Base-by-base conservation (phyloP, 192 early-diverging fungal genomes). In the Coemansia sp. region DNA sequence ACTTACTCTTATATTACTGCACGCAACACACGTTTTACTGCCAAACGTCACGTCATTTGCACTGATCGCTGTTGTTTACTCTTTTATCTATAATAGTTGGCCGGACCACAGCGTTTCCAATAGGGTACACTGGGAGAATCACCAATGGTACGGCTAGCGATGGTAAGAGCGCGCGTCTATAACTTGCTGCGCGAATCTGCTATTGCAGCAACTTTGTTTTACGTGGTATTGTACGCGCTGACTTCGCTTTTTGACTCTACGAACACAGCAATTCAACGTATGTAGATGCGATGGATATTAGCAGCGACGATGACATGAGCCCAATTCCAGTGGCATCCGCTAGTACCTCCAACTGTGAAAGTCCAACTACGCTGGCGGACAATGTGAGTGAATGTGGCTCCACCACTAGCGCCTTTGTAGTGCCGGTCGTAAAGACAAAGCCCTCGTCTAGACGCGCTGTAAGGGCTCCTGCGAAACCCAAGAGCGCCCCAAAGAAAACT, bases 371-470 rank as follows among this genome's bases (percentile, higher is more conserved):
- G 26, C 23, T 55, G 28, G 52, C 26, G 4, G 52, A 55, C 11
- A 55, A 14, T 16, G 52, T 30, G 52, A 55, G 52, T 28, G 52
- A 55, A 28, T 55, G 52, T 5, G 28, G 28, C 26, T 55, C 52
- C 28, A 16, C 13, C 28, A 30, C 26, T 30, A 14, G 52, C 26
- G 52, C 28, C 26, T 55, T 32, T 55, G 52, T 3, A 13, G 23
- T 32, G 26, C 52, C 52, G 28, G 52, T 30, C 2, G 52, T n/a
- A 55, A 55, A 30, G 52, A 13, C 52, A 30, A 30, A 30, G 11
- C 28, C 52, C 52, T 55, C 52, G 52, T 55, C 52, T 55, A 55
- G 52, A 11, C 52, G 52, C 26, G 33, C 37, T 38, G 33, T n/a
- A 33, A 61, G 8, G 35, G 59, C 14, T 38, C 26, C 59, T 17